Base-by-base conservation (phyloP, 768 basidiomycete species). In the Terana coerulea region DNA sequence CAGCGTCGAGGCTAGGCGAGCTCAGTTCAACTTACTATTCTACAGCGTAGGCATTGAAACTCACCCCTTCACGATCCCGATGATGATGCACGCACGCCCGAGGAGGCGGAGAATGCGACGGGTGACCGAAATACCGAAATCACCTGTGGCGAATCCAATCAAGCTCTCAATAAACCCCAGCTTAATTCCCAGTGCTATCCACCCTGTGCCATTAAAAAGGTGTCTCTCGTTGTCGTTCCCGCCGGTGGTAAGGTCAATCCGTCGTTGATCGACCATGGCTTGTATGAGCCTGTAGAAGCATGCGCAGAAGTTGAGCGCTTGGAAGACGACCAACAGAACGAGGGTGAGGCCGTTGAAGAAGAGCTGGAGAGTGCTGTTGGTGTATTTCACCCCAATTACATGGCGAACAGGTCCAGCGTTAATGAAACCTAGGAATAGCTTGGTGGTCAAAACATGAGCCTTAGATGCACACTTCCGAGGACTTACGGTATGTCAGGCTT, bases 61-160 rank as follows among this genome's bases (percentile, higher is more conserved):
- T 50, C 54, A 88, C 88, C 88, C 88, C 69, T 83, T 83, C 25
- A 81, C 67, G 19, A 83, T 56, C 15, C 88, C 89, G 49, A 84
- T 75, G 52, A 79, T 75, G 17, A 91, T 61, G 56, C 68, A 75
- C 0, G 72, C 75, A 40, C 86, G 73, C 2, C 74, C 72, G 10
- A 83, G 33, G 46, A 84, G 65, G 37, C 84, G 73, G 30, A 91
- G 53, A 19, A 81, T 68, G 14, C 88, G 77, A 31, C 89, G 73
- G 8, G 76, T 71, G 12, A 91, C 56, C 0, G 73, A 67, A 9
- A 76, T 57, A 1, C 73, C 77, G 59, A 88, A 88, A 7, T 72
- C 70, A 24, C 71, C 73, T 12, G 69, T 66, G 2, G 74, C 75
- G 57, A 88, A 89, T 0, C 87, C 89, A 9, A 84, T 60, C 5